These are phyloP conservation scores for Suillus subalutaceus DNA, from an alignment of 768 basidiomycete genomes.

Conservation along the genomic window DNA sequence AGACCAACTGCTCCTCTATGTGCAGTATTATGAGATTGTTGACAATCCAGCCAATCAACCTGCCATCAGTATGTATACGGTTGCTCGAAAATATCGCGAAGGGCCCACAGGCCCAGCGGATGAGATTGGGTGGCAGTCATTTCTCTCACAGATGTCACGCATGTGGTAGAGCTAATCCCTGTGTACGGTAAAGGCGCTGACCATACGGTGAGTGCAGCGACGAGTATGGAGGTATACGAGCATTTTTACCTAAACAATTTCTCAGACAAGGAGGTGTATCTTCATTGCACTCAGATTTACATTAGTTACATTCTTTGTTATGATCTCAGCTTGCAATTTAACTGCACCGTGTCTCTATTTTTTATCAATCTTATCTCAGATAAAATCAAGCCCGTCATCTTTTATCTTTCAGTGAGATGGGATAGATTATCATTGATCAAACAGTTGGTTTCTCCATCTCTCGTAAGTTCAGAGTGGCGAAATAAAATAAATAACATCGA, in stretches of 20 bases:
- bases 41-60: not conserved
- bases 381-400: no score
- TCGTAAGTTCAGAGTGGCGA: no score
- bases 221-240: not conserved
- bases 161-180: not conserved
- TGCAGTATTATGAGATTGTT: not conserved
- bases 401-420: no score
- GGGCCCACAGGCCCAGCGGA: no score
- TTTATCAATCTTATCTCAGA: no score
- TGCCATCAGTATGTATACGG: not conserved
- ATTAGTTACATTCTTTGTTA: no score
- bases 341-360: no score
- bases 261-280: not conserved
- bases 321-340: no score
- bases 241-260: not conserved
- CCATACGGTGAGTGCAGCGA: not conserved
- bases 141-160: not conserved
- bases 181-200: not conserved
- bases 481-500: no score
- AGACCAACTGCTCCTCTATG: not conserved
- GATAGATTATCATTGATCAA: no score
- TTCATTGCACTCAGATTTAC: not conserved
- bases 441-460: no score
- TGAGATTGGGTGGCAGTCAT: no score
- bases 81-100: not conserved